These are phyloP conservation scores for Petrea volubilis DNA, from an alignment of 257 asterid species.

Conservation along the genomic window DNA sequence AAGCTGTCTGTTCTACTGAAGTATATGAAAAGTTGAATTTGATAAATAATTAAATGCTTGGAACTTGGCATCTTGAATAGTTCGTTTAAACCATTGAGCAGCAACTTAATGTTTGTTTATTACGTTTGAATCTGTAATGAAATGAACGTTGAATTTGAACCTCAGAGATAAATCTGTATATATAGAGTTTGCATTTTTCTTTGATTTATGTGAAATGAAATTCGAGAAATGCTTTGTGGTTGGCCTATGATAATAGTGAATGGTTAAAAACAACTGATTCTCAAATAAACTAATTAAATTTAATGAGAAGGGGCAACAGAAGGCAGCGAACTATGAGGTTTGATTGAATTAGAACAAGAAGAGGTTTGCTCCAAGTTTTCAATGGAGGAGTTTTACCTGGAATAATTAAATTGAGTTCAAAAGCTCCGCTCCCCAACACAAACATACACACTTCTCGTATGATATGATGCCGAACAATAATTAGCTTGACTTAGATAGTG, in stretches of 20 bases:
- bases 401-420: no score
- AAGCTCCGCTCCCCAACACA: not conserved
- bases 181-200: not conserved
- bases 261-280: slow-evolving; percentile 5
- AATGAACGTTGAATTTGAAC: not conserved
- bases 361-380: not conserved
- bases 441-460: not conserved
- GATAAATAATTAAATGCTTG: not conserved
- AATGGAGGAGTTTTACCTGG: not conserved
- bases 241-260: not conserved
- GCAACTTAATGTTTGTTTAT: not conserved
- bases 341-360: not conserved
- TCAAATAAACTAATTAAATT: not conserved
- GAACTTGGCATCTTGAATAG: not conserved
- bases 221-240: not conserved
- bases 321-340: not conserved
- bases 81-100: not conserved
- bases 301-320: not conserved
- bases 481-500: not conserved
- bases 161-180: not conserved
- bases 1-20: not conserved
- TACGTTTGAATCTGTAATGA: not conserved
- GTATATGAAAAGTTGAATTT: not conserved
- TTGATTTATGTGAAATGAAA: not conserved
- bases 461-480: not conserved